These are phyloP conservation scores for Typha latifolia DNA, from an alignment of 176 grass and related monocot species.

Conservation along the genomic window DNA sequence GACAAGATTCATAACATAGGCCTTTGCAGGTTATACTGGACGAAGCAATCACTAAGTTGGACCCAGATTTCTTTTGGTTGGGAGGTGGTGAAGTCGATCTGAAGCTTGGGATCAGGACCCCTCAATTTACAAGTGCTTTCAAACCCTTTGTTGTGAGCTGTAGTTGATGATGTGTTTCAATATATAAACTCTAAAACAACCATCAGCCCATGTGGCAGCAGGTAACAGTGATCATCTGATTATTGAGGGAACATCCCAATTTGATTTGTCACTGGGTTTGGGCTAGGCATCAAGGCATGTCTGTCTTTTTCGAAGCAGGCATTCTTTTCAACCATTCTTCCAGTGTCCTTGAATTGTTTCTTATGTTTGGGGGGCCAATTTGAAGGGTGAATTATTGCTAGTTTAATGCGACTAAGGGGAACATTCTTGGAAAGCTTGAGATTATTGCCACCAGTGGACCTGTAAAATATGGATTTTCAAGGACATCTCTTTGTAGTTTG, in stretches of 20 bases:
- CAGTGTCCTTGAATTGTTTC: constrained; percentile 24
- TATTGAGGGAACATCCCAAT: constrained; percentile 12
- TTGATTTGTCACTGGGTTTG: constrained; percentile 45
- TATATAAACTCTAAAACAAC: neutral
- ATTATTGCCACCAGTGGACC: constrained; percentile 22
- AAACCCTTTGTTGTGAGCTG: constrained; percentile 86
- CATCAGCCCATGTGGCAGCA: constrained; percentile 7
- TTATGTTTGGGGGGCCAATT: constrained; percentile 6
- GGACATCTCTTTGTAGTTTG: constrained; percentile 16
- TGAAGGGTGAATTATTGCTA: constrained; percentile 14
- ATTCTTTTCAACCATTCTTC: constrained; percentile 25
- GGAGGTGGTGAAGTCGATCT: constrained; percentile 89
- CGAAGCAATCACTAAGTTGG: constrained; percentile 83
- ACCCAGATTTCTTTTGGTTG: constrained; percentile 85
- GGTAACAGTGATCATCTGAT: constrained; percentile 14
- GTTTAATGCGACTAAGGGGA: constrained; percentile 38
- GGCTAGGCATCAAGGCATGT: constrained; percentile 34
- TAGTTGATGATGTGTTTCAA: constrained; percentile 35
- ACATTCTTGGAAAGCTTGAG: constrained; percentile 56
- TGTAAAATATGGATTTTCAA: constrained; percentile 7
- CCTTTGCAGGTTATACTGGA: constrained; percentile 67
- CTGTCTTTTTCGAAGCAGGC: constrained; percentile 62
- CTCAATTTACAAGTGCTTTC: constrained; percentile 64
- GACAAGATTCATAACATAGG: constrained; percentile 20
- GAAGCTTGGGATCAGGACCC: constrained; percentile 75